Conservation (phyloP, 441 rosid genomes). For the Brassica hybrid region DNA sequence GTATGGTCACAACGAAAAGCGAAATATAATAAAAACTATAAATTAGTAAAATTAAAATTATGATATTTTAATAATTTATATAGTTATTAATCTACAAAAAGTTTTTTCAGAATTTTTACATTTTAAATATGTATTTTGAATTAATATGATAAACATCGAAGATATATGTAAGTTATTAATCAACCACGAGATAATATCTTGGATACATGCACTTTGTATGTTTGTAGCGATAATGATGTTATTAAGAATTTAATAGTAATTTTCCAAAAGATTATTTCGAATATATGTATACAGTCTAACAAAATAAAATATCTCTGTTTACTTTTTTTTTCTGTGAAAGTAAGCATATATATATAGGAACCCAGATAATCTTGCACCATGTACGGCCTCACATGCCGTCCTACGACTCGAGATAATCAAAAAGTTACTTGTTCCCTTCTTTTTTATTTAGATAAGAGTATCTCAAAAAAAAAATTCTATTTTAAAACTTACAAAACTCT, state of each 20-base stretch:
- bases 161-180: conserved; percentile 1
- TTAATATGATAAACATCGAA: neutral
- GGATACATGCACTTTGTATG: neutral
- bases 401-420: conserved; percentile 16
- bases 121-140: neutral
- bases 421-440: conserved; percentile 30
- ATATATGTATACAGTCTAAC: conserved; percentile 17
- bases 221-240: conserved; percentile 11
- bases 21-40: too few relatives aligned
- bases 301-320: conserved; percentile 16
- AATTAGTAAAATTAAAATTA: too few relatives aligned
- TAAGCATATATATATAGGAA: conserved; percentile 32
- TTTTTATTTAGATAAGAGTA: neutral
- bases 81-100: too few relatives aligned
- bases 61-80: too few relatives aligned
- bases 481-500: too few relatives aligned
- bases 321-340: conserved; percentile 13
- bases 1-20: too few relatives aligned
- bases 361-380: conserved; percentile 44
- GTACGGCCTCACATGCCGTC: conserved; percentile 45
- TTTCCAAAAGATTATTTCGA: conserved; percentile 1
- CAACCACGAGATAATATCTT: neutral
- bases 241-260: neutral
- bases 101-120: too few relatives aligned
- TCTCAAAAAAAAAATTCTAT: too few relatives aligned